phyloP scores from a whole-genome alignment of 164 flowering plant genomes.

The Platanus orientalis region DNA sequence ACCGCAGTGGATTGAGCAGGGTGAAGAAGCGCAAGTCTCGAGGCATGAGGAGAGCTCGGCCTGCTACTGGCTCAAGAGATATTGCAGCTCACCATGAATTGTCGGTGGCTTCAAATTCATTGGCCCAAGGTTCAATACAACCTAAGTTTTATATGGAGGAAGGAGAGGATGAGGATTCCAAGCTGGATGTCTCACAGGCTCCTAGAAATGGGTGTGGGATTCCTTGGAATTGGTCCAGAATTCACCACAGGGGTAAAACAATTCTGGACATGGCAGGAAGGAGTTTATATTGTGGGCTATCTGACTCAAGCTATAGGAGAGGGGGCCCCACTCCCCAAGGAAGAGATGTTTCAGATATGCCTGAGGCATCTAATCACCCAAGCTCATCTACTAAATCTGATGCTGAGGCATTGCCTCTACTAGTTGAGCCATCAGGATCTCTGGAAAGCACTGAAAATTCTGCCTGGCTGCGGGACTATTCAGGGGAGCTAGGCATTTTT shows the following conservation, averaged over 20 bases:
- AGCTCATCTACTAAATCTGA: constrained; percentile 54
- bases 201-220: constrained; percentile 92
- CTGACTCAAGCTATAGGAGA: constrained; percentile 66
- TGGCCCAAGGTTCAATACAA: constrained; percentile 44
- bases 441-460: constrained; percentile 57
- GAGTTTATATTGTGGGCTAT: constrained; percentile 85
- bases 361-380: constrained; percentile 44
- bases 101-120: constrained; percentile 82
- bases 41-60: constrained; percentile 47
- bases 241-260: constrained; percentile 83
- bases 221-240: constrained; percentile 97
- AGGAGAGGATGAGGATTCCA: constrained; percentile 36
- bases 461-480: constrained; percentile 73
- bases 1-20: constrained; percentile 38
- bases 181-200: constrained; percentile 46
- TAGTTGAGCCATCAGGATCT: constrained; percentile 70
- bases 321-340: constrained; percentile 35
- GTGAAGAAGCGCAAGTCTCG: constrained; percentile 67
- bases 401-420: constrained; percentile 76
- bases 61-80: constrained; percentile 39
- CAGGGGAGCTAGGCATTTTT: constrained; percentile 89
- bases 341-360: constrained; percentile 38
- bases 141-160: constrained; percentile 35
- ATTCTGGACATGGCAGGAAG: constrained; percentile 92
- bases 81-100: constrained; percentile 50